Evolutionary conservation across 305 asterid genomes (phyloP), one percentile per base, ranked within the genome.

Genomic region (Solanum hybrid): DNA sequence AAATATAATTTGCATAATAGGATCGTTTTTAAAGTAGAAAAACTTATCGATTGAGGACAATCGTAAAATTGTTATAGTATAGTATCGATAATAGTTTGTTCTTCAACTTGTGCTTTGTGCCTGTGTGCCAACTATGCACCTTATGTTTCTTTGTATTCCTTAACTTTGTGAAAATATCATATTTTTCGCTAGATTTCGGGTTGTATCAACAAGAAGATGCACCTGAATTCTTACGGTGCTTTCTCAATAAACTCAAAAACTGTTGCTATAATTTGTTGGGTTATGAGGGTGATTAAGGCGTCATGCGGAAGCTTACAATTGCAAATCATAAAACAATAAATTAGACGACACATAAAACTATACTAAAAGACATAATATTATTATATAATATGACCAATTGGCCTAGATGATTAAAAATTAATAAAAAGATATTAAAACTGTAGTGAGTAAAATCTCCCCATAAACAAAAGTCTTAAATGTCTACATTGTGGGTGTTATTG

Each of bases 211-310:
- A 95, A 87, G 97, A 95, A 91, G 98, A 96, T 93, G 99, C 99
- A 83, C 98, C 94, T 89, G 97, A 97, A 86, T 97, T 95, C 90
- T 94, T 97, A 37, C 97, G 94, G 87, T 95, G 97, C 86, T 95
- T 95, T 91, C 34, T 97, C 95, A 98, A 34, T 91, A 94, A 92
- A 91, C 99, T 97, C 88, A 98, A 95, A 87, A 92, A 89, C 22
- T 94, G 89, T 36, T 87, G 92, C 87, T 79, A 88, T 69, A 89
- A 40, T 40, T 40, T 40, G 51, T 40, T 40, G 51, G 51, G 51
- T 40, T 40, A 40, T 40, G 51, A 40, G 51, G 16, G 51, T 40
- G 51, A 40, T 1, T 40, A 11, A 2, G 51, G 51, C 2, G 51
- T 40, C 51, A 11, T 40, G 16, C 16, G 51, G 51, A 40, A 40